Evolutionary conservation across 306 rosid species (phyloP), one percentile per base, ranked within the genome.

Genomic region (Datisca glomerata): DNA sequence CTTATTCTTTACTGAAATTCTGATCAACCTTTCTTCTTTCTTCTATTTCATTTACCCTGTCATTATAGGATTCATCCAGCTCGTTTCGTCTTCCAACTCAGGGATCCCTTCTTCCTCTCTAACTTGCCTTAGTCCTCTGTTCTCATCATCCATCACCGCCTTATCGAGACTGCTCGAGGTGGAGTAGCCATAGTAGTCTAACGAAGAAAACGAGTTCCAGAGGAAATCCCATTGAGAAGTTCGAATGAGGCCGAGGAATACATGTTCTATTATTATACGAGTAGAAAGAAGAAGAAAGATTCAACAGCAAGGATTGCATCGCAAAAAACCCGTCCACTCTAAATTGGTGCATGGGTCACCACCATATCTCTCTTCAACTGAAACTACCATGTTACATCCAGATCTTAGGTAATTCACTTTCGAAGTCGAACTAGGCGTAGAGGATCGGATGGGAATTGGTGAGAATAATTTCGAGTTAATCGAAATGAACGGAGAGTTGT

Each of bases 21-120:
- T 16, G 27, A 24, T 65, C 47, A 42, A 51, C 18, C 58, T 66
- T 60, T 35, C 45, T 40, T 60, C 67, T 65, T 63, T 68, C 89
- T 46, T 68, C 79, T 4, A 59, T 55, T 34, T 24, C 53, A 56
- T 65, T 69, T 23, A 39, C 59, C 69, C n/a, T 21, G 24, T 4
- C 41, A 40, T 59, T 9, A 29, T 16, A 53, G 38, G n/a, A n/a
- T 28, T 71, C 76, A 43, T 72, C 85, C 50, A 57, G 66, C 51
- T 79, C 89, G 4, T 64, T 21, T 69, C 80, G n/a, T n/a, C n/a
- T 77, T 75, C 93, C 41, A 89, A 56, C 33, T 89, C 93, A 10
- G 96, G 98, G 60, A 84, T 89, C 21, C 85, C 96, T 66, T 89
- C 96, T 40, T 75, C 92, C 73, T 81, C 81, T 53, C 91, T 66